Conservation (phyloP, 2,329 filamentous ascomycete genomes). For the Chaetomium olivaceum region DNA sequence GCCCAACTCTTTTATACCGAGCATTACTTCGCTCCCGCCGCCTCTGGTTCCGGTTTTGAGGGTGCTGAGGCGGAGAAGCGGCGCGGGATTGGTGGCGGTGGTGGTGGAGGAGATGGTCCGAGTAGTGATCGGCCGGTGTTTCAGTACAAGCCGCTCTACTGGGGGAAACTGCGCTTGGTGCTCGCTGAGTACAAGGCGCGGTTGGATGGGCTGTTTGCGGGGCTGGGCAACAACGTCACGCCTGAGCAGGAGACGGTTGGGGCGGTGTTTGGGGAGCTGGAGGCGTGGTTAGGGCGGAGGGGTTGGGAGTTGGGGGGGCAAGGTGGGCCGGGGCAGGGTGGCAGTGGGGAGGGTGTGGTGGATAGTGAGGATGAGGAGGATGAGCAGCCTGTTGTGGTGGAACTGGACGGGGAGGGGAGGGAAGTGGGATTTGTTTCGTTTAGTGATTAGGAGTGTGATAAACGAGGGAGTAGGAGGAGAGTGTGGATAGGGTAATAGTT, state of each 20-base stretch:
- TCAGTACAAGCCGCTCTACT: constrained; percentile 39
- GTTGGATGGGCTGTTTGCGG: constrained; percentile 50
- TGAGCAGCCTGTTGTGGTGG: constrained; percentile 54
- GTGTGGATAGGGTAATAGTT: not conserved
- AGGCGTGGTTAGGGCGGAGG: constrained; percentile 48
- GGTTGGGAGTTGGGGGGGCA: constrained; percentile 58
- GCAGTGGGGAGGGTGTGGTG: constrained; percentile 42
- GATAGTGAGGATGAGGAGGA: constrained; percentile 51
- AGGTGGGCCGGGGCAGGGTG: constrained; percentile 36
- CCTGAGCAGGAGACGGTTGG: constrained; percentile 48
- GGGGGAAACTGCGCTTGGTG: constrained; percentile 44
- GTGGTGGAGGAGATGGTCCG: constrained; percentile 29
- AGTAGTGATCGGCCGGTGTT: constrained; percentile 34
- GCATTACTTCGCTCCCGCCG: constrained; percentile 41
- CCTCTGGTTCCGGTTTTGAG: constrained; percentile 36
- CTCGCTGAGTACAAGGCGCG: constrained; percentile 57
- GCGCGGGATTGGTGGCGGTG: constrained; percentile 31
- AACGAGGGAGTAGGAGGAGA: not conserved
- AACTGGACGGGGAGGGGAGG: constrained; percentile 53
- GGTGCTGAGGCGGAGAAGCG: no score
- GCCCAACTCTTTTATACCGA: constrained; percentile 58
- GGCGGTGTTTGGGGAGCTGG: constrained; percentile 52
- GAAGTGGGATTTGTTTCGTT: constrained; percentile 54
- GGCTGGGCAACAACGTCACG: constrained; percentile 39
- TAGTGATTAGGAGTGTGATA: constrained; percentile 5